Evolutionary conservation across 2,329 filamentous ascomycete species (phyloP).

Genomic region (Anisogramma anomala): DNA sequence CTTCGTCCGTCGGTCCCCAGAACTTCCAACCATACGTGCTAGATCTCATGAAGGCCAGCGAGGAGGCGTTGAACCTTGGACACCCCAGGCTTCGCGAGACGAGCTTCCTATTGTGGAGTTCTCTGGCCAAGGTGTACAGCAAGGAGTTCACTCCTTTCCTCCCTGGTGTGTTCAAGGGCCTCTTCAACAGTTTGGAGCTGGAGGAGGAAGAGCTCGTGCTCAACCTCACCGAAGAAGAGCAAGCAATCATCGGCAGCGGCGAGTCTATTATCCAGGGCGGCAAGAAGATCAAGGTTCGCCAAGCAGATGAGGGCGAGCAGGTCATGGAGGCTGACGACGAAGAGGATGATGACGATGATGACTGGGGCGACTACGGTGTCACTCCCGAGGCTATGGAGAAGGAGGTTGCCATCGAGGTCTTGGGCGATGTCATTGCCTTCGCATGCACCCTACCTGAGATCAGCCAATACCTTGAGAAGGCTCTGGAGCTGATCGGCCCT

Average conservation of each 20-base stretch:
- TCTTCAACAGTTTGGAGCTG: constrained; percentile 76
- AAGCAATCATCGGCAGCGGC: constrained; percentile 54
- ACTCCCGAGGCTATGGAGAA: constrained; percentile 90
- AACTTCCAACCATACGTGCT: constrained; percentile 85
- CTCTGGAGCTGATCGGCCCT: constrained; percentile 67
- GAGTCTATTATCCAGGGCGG: constrained; percentile 67
- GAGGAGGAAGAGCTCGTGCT: constrained; percentile 80
- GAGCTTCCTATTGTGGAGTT: constrained; percentile 94
- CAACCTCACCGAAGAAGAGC: constrained; percentile 60
- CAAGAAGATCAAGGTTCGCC: constrained; percentile 74
- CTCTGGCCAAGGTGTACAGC: constrained; percentile 85
- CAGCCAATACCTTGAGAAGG: constrained; percentile 78
- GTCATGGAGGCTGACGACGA: constrained; percentile 44
- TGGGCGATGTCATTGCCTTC: constrained; percentile 84
- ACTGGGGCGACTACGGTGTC: constrained; percentile 77
- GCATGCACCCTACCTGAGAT: constrained; percentile 63
- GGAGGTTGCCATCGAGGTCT: constrained; percentile 90
- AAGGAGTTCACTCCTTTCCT: constrained; percentile 72
- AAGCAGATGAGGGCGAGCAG: constrained; percentile 44
- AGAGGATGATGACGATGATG: constrained; percentile 57
- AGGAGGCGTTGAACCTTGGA: constrained; percentile 79
- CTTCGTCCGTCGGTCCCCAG: constrained; percentile 71
- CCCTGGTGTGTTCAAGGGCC: constrained; percentile 62
- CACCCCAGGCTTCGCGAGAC: constrained; percentile 89
- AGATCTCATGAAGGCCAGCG: constrained; percentile 82